Evolutionary conservation across 805 yeast species (phyloP).

Genomic region (Metschnikowia borealis): DNA sequence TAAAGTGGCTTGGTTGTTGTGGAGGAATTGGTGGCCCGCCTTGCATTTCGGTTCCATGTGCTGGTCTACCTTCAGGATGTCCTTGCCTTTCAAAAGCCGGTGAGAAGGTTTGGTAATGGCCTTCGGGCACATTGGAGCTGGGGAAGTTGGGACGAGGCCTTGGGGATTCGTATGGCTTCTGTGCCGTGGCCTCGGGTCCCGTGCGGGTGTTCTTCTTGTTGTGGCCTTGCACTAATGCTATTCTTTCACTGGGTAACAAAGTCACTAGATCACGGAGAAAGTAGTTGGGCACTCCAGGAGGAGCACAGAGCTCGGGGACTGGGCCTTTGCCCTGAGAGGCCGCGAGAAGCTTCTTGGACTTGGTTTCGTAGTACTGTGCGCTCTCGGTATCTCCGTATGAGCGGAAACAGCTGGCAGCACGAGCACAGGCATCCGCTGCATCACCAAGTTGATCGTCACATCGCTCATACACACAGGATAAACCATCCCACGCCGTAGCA

Average conservation of each 20-base stretch:
- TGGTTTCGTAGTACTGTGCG: conserved; percentile 40
- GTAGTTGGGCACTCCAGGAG: conserved; percentile 46
- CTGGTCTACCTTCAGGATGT: conserved; percentile 3
- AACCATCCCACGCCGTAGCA: conserved; percentile 64
- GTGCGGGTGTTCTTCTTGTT: conserved; percentile 6
- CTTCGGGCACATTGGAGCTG: neutral
- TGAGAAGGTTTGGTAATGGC: conserved; percentile 4
- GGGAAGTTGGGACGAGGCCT: conserved; percentile 11
- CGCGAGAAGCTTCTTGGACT: conserved; percentile 40
- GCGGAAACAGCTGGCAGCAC: conserved; percentile 49
- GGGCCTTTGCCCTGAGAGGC: conserved; percentile 43
- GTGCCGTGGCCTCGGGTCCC: conserved; percentile 7
- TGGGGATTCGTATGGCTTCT: conserved; percentile 5
- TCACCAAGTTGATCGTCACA: conserved; percentile 58
- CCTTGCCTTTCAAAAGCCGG: conserved; percentile 1
- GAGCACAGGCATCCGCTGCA: conserved; percentile 55
- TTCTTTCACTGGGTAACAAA: conserved; percentile 38
- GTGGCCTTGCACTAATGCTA: conserved; percentile 33
- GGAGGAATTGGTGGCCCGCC: conserved; percentile 8
- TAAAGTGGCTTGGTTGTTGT: conserved; percentile 7
- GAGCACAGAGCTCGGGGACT: conserved; percentile 41
- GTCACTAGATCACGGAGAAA: conserved; percentile 42
- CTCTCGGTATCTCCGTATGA: conserved; percentile 42
- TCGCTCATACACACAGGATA: conserved; percentile 58
- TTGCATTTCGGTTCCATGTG: conserved; percentile 1